Base-by-base conservation (phyloP, 495 filamentous ascomycete species). In the Rostrohypoxylon terebratum region DNA sequence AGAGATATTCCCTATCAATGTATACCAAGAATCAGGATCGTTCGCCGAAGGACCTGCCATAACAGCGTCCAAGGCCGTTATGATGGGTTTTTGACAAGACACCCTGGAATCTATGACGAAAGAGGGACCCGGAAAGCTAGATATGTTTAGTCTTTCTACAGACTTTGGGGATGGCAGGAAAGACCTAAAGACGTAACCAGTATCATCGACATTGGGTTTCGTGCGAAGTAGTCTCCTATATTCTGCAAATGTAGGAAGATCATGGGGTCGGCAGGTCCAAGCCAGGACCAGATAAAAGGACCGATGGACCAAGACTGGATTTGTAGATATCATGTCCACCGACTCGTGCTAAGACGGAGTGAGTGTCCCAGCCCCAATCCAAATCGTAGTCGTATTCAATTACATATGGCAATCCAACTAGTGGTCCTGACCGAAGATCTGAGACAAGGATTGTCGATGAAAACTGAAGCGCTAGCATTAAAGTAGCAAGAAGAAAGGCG, bases 21-120 rank as follows among this genome's bases (percentile, higher is more conserved):
- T 51, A 9, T 51, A 51, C 47, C 47, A 51, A 21, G 23, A 1
- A 2, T 51, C 28, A 20, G 7, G 0, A 13, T 13, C 11, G 4
- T 51, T 4, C 47, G 21, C 11, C 1, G 13, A 2, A 21, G 47
- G 11, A 20, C 9, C 9, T 28, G 20, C 47, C n/a, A n/a, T n/a
- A n/a, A 23, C 13, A 9, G 21, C 11, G 10, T 13, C 28, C 23
- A 28, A 28, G 11, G 10, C 23, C 23, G 47, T 28, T 51, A 51
- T 51, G 25, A 13, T 51, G 9, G 47, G 47, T 25, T 51, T 51
- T 21, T 51, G 47, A 4, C 47, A 51, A 28, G 47, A 51, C 20
- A 51, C 47, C 20, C 47, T 51, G 14, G 47, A 51, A 28, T 51
- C 47, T 11, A 51, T 10, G 6, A 51, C 47, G 21, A 51, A 51